Conservation (phyloP, 2,329 filamentous ascomycete genomes). For the Aspergillus japonicus region DNA sequence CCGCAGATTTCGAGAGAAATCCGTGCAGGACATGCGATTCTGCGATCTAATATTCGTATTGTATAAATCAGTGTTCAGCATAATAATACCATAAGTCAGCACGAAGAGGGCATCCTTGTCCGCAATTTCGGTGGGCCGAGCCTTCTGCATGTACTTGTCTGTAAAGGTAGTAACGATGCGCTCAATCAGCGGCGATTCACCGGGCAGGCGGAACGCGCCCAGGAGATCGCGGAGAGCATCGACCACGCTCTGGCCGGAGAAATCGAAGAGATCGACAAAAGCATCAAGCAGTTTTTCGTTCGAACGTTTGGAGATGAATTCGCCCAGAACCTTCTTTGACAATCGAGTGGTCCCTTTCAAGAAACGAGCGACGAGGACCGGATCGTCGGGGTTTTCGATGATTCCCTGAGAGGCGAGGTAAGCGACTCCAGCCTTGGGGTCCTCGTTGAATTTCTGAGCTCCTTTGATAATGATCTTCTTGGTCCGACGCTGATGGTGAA, state of each 20-base stretch:
- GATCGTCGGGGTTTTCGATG: constrained; percentile 72
- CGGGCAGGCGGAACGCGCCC: constrained; percentile 88
- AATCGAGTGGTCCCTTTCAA: constrained; percentile 82
- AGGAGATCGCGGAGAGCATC: constrained; percentile 85
- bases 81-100: constrained; percentile 92
- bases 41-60: constrained; percentile 77
- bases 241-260: constrained; percentile 79
- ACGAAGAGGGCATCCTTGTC: constrained; percentile 88
- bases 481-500: constrained; percentile 71
- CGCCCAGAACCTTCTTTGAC: constrained; percentile 86
- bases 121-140: constrained; percentile 70
- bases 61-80: constrained; percentile 96
- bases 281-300: constrained; percentile 82
- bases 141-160: constrained; percentile 74
- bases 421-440: constrained; percentile 81
- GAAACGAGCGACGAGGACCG: constrained; percentile 78
- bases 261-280: constrained; percentile 86
- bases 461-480: constrained; percentile 90
- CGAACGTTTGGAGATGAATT: constrained; percentile 86
- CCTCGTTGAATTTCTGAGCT: constrained; percentile 90
- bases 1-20: constrained; percentile 85
- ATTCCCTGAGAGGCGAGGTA: constrained; percentile 84
- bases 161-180: constrained; percentile 85
- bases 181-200: constrained; percentile 89
- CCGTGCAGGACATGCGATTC: constrained; percentile 78